These are phyloP conservation scores for Globisporangium alternatum DNA, from an alignment of 352 stramenopile species.

Conservation along the genomic window DNA sequence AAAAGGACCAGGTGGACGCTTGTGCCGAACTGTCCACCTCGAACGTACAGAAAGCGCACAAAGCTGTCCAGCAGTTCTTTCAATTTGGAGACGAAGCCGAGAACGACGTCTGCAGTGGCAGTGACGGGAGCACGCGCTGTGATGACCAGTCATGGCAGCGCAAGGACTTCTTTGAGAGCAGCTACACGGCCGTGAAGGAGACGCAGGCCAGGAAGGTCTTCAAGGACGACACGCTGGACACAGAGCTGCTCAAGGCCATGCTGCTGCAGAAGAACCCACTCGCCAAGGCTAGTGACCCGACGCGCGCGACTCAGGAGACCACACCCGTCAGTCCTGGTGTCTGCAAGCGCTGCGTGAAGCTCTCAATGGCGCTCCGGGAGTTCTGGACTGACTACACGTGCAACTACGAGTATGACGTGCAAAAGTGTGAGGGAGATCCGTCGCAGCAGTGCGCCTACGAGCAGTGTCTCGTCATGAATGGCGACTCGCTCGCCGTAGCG, in stretches of 20 bases:
- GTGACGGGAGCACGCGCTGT: slow-evolving; percentile 31
- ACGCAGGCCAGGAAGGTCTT: slow-evolving; percentile 29
- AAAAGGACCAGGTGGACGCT: slow-evolving; percentile 6
- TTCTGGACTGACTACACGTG: slow-evolving; percentile 68
- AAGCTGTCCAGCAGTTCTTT: slow-evolving; percentile 31
- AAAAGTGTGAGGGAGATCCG: slow-evolving; percentile 35
- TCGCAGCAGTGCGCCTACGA: slow-evolving; percentile 33
- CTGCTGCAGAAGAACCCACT: slow-evolving; percentile 38
- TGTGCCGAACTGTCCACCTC: slow-evolving; percentile 25
- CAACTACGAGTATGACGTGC: slow-evolving; percentile 46
- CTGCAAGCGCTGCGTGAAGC: slow-evolving; percentile 54
- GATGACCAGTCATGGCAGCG: slow-evolving; percentile 31
- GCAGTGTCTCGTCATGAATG: slow-evolving; percentile 55
- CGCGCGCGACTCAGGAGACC: slow-evolving; percentile 22
- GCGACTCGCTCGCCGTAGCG: slow-evolving; percentile 37
- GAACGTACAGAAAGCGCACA: slow-evolving; percentile 29
- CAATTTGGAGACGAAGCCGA: slow-evolving; percentile 35
- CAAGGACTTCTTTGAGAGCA: slow-evolving; percentile 41
- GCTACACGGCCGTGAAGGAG: slow-evolving; percentile 17
- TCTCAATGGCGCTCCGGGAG: slow-evolving; percentile 46
- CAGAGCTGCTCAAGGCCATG: slow-evolving; percentile 19
- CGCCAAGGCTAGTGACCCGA: neutral
- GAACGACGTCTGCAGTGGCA: slow-evolving; percentile 54
- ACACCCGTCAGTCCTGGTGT: slow-evolving; percentile 22
- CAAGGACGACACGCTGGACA: slow-evolving; percentile 15